phyloP scores from a whole-genome alignment of 352 stramenopile species.

The Globisporangium orthogonon region DNA sequence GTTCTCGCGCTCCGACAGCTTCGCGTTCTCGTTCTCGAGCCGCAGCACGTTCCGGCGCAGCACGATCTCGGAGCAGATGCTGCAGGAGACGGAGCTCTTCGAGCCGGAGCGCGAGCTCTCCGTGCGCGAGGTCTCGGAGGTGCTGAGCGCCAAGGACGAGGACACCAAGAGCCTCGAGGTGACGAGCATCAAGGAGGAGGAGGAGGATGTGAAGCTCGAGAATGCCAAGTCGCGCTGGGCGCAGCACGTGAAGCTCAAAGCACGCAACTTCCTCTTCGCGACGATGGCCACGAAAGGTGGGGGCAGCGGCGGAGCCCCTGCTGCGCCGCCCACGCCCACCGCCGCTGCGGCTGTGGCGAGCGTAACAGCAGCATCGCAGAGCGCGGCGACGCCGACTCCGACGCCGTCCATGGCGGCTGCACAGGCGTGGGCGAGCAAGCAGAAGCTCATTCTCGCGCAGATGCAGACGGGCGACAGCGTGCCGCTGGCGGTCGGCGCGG shows the following conservation, averaged over 20 bases:
- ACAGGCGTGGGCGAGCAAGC: conserved; percentile 68
- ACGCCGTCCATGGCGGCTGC: conserved; percentile 38
- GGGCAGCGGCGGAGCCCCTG: neutral
- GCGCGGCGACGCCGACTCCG: conserved; percentile 8
- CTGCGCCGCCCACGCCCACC: conserved; percentile 3
- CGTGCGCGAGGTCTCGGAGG: conserved; percentile 61
- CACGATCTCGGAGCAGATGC: conserved; percentile 81
- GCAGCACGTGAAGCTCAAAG: conserved; percentile 83
- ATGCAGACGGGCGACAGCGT: conserved; percentile 25
- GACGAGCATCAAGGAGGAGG: conserved; percentile 83
- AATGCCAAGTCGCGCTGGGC: conserved; percentile 80
- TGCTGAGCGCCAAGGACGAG: conserved; percentile 56
- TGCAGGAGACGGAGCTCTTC: conserved; percentile 80
- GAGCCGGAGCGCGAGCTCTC: conserved; percentile 76
- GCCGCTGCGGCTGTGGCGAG: conserved; percentile 2
- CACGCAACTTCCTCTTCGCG: conserved; percentile 66
- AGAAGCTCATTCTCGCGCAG: conserved; percentile 62
- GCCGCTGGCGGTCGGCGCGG: conserved; percentile 26
- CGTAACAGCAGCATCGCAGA: no score
- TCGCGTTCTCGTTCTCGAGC: conserved; percentile 65
- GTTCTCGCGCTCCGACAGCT: conserved; percentile 39
- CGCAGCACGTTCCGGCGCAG: conserved; percentile 73
- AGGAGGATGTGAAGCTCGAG: conserved; percentile 76
- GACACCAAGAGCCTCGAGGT: conserved; percentile 67
- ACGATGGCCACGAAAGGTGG: conserved; percentile 32